Percentiles rank a stretch among this genome's conserved stretches.
These are phyloP conservation scores for Psidium guajava DNA, from an alignment of 345 rosid genomes.

Conservation along the genomic window DNA sequence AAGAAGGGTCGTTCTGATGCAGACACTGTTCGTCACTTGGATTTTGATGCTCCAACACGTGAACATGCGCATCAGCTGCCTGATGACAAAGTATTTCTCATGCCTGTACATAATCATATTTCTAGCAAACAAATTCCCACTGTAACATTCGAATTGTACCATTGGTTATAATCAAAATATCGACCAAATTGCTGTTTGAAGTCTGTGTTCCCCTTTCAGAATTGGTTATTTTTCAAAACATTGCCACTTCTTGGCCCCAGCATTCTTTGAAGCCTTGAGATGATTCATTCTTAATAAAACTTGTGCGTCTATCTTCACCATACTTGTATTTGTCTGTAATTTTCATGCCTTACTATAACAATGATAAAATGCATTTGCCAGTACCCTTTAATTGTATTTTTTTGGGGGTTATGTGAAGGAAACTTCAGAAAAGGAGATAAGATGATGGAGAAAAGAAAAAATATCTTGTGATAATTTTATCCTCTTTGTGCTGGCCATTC, in stretches of 20 bases:
- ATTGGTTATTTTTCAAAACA: not conserved
- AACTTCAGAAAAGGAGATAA: not conserved
- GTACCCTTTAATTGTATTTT: not conserved
- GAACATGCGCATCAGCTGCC: constrained; percentile 71
- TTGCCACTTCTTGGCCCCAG: not conserved
- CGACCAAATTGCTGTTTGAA: not conserved
- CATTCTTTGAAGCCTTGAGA: not conserved
- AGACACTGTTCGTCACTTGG: constrained; percentile 79
- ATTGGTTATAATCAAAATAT: not conserved
- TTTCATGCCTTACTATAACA: not conserved
- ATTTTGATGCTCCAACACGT: constrained; percentile 99
- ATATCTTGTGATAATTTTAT: not conserved
- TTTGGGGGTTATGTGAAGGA: not conserved
- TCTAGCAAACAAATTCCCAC: not conserved
- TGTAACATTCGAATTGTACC: not conserved
- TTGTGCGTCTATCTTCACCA: not conserved
- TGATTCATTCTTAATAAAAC: not conserved
- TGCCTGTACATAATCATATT: not conserved
- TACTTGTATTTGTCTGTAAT: not conserved
- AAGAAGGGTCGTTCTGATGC: constrained; percentile 43
- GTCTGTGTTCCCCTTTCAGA: not conserved
- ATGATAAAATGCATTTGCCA: not conserved
- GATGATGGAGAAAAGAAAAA: not conserved
- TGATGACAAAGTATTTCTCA: constrained; percentile 62
- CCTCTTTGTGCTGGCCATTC: not conserved